These are phyloP conservation scores for Cercospora citrullina DNA, from an alignment of 2,329 filamentous ascomycete genomes.

Conservation along the genomic window DNA sequence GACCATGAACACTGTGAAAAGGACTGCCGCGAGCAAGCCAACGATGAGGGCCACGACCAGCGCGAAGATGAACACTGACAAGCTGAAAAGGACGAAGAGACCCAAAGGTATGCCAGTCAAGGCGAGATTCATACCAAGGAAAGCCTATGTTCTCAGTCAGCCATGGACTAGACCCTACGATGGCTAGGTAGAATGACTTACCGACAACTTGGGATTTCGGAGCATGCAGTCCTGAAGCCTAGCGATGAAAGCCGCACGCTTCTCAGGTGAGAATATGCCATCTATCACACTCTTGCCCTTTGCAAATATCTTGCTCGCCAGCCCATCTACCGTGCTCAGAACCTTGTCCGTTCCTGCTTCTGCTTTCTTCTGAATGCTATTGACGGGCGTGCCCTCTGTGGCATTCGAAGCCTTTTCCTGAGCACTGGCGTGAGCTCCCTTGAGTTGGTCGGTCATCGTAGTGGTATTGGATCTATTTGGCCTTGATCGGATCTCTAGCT, in stretches of 20 bases:
- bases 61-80: slow-evolving; percentile 63
- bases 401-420: slow-evolving; percentile 27
- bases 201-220: slow-evolving; percentile 68
- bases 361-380: slow-evolving; percentile 30
- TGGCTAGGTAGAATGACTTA: slow-evolving; percentile 43
- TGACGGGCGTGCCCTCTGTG: slow-evolving; percentile 26
- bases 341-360: slow-evolving; percentile 33
- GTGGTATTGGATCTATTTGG: slow-evolving; percentile 20
- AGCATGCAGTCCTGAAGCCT: slow-evolving; percentile 58
- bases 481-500: slow-evolving; percentile 32
- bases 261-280: slow-evolving; percentile 59
- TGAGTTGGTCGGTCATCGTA: slow-evolving; percentile 31
- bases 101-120: slow-evolving; percentile 67
- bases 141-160: slow-evolving; percentile 55
- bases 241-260: slow-evolving; percentile 59
- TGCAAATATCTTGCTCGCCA: slow-evolving; percentile 31
- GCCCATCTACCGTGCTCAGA: slow-evolving; percentile 34
- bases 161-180: not conserved
- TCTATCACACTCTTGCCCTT: slow-evolving; percentile 48
- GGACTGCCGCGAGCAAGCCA: slow-evolving; percentile 51
- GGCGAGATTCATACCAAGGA: slow-evolving; percentile 64
- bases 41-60: slow-evolving; percentile 60
- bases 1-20: slow-evolving; percentile 68
- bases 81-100: slow-evolving; percentile 66
- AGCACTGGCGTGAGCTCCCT: slow-evolving; percentile 19